Evolutionary conservation across 106 monocot genomes (phyloP).

Genomic region (Allium sativum): DNA sequence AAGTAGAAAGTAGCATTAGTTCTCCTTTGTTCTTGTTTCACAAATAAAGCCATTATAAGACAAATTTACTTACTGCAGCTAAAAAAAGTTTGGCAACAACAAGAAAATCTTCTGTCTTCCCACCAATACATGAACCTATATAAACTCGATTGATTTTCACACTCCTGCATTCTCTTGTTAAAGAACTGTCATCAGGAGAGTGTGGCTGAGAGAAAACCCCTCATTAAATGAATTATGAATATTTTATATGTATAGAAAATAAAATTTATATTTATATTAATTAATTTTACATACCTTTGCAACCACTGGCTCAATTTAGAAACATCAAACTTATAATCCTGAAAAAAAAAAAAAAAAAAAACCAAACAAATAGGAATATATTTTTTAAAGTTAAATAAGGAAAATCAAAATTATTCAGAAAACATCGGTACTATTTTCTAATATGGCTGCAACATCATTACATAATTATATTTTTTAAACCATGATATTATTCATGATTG

Average conservation of each 20-base stretch:
- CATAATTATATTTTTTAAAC: no score
- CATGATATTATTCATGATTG: no score
- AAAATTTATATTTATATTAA: no score
- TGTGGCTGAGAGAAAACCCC: constrained; percentile 65
- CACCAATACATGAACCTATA: constrained; percentile 85
- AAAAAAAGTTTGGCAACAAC: constrained; percentile 72
- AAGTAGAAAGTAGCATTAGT: no score
- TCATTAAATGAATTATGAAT: not conserved
- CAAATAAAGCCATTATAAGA: no score
- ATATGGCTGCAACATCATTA: no score
- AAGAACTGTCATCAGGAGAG: constrained; percentile 83
- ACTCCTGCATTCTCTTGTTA: constrained; percentile 90
- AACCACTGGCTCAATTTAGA: constrained; percentile 65
- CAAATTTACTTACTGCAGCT: constrained; percentile 52
- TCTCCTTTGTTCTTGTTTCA: no score
- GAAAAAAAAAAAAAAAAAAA: constrained; percentile 10
- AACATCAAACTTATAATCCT: constrained; percentile 56
- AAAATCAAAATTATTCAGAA: no score
- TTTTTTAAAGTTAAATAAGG: no score
- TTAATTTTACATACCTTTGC: constrained; percentile 62
- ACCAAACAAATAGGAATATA: no score
- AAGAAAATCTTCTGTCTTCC: constrained; percentile 78
- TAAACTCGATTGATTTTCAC: constrained; percentile 89
- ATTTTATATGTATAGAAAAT: not conserved
- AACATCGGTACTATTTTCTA: no score